Base-by-base conservation (phyloP, 2,329 filamentous ascomycete species). In the Penicillium sp. region DNA sequence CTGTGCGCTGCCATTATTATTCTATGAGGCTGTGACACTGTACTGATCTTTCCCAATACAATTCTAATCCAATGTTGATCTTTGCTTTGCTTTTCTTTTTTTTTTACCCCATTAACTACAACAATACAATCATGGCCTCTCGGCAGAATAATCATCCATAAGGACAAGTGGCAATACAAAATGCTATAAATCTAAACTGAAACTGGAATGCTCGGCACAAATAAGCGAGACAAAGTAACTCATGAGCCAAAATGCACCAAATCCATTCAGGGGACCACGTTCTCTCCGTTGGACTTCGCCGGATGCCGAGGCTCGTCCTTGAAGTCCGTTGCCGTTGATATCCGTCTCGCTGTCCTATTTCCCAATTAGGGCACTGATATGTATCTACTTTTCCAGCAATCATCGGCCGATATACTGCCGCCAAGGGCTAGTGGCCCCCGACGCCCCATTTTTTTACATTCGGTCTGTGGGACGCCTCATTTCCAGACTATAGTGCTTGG, bases 401-500 rank as follows among this genome's bases (percentile, higher is more conserved):
- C 19, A 53, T 39, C 34, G 3, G 29, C 13, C 31, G 33, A 46
- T 8, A n/a, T 47, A n/a, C 9, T 34, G 7, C 39, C 31, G 31
- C 38, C 27, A 50, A 34, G 16, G 31, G 13, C 29, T 46, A 52
- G 39, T 52, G 29, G 31, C 36, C 45, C 43, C 43, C 21, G 34
- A 36, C 16, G 41, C 34, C 56, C 63, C 61, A 41, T 34, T 34
- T 57, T 63, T 60, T 62, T 56, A 51, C 50, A 40, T 61, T 62
- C 47, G 45, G 31, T 39, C 50, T 58, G 41, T 57, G 58, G 64
- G 64, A 50, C 62, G 57, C 54, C 61, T 58, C 52, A 13, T 57
- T 44, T 27, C 56, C 51, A 59, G 50, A 57, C 62, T 65, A 65
- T 47, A 65, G 59, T 64, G 64, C 64, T 66, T 66, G 62, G 64